Conservation (phyloP, 768 basidiomycete species). For the Botryobasidium botryosum region DNA sequence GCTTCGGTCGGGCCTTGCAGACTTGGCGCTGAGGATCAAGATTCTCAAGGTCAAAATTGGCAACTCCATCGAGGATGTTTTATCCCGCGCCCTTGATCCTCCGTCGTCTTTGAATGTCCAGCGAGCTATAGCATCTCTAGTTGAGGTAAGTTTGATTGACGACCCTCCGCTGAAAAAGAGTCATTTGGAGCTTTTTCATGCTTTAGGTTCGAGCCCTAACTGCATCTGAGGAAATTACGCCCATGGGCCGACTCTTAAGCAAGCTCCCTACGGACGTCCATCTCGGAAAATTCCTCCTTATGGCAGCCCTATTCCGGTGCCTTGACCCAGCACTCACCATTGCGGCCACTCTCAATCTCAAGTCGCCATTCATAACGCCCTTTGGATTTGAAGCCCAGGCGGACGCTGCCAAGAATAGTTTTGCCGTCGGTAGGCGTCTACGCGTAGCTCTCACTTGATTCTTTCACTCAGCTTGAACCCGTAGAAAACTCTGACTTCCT, state of each 20-base stretch:
- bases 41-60: conserved; percentile 84
- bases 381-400: conserved; percentile 79
- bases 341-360: conserved; percentile 79
- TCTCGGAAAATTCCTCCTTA: conserved; percentile 81
- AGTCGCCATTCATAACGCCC: conserved; percentile 83
- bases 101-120: conserved; percentile 76
- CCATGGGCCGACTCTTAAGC: conserved; percentile 79
- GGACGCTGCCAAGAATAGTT: conserved; percentile 62
- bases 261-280: conserved; percentile 92
- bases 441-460: neutral
- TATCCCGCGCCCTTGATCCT: conserved; percentile 78
- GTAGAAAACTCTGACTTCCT: conserved; percentile 89
- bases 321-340: conserved; percentile 95
- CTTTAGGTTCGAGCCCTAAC: conserved; percentile 72
- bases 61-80: conserved; percentile 72
- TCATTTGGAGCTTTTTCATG: neutral
- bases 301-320: conserved; percentile 71
- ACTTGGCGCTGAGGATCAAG: conserved; percentile 80
- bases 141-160: conserved; percentile 55
- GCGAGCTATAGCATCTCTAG: conserved; percentile 74
- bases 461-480: neutral
- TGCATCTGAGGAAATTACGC: conserved; percentile 73
- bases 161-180: neutral
- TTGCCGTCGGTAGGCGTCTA: conserved; percentile 46
- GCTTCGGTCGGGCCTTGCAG: conserved; percentile 80